Evolutionary conservation across 345 rosid species (phyloP).

Genomic region (Linum trigynum): DNA sequence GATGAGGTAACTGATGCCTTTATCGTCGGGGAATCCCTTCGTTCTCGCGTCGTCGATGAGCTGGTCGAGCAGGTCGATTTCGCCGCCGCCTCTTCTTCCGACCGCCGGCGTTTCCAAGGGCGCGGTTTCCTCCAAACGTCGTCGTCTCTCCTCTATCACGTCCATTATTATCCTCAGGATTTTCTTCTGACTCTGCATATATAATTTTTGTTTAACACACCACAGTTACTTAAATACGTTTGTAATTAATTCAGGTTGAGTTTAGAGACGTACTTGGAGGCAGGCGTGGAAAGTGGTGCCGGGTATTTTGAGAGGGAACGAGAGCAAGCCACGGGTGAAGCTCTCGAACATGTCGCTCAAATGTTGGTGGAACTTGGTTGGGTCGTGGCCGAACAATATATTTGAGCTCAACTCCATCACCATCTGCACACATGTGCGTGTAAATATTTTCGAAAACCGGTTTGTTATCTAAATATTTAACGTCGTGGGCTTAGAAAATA

Average conservation of each 20-base stretch:
- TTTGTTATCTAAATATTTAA: not conserved
- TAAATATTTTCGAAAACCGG: not conserved
- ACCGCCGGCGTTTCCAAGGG: not conserved
- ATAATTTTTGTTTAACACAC: not conserved
- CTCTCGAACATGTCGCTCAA: slow-evolving; percentile 12
- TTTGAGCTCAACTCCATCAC: slow-evolving; percentile 17
- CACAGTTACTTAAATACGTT: not conserved
- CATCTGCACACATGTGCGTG: slow-evolving; percentile 8
- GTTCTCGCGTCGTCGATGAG: slow-evolving; percentile 10
- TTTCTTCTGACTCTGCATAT: slow-evolving; percentile 15
- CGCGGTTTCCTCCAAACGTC: no score
- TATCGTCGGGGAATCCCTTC: slow-evolving; percentile 3
- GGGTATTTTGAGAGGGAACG: slow-evolving; percentile 24
- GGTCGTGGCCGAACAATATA: slow-evolving; percentile 15
- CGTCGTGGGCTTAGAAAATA: no score
- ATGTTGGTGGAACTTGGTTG: slow-evolving; percentile 10
- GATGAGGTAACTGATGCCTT: slow-evolving; percentile 11
- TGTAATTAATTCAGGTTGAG: not conserved
- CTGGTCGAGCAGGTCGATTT: slow-evolving; percentile 15
- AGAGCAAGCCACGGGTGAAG: slow-evolving; percentile 20
- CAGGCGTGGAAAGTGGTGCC: slow-evolving; percentile 19
- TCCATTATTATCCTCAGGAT: slow-evolving; percentile 12
- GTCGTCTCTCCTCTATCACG: slow-evolving; percentile 11
- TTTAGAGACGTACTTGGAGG: slow-evolving; percentile 15
- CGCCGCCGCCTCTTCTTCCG: not conserved